Base-by-base conservation (phyloP, 768 basidiomycete species). In the Macrocybe gigantea region DNA sequence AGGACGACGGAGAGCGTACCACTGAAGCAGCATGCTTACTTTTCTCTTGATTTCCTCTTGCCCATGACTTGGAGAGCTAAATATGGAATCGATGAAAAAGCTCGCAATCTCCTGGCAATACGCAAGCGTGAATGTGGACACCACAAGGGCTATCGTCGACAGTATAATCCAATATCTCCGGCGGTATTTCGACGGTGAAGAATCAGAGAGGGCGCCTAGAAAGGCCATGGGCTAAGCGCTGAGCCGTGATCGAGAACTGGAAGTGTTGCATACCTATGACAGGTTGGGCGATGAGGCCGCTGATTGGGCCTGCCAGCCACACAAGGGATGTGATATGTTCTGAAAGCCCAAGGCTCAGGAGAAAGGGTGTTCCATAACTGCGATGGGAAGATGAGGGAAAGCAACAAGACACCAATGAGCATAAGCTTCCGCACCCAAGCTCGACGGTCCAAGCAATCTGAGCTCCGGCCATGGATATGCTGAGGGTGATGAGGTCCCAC, bases 371-470 rank as follows among this genome's bases (percentile, higher is more conserved):
- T 34, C 95, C 95, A 58, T 95, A 96, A 63, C 95, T 96, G 56
- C 44, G 44, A 49, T 13, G n/a, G 14, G 41, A 37, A 49, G 49
- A 43, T 51, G 35, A 55, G 57, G 45, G 22, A 22, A 22, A 4
- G 22, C 1, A 22, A 22, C 22, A 22, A 22, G 22, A 4, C 22
- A 22, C 4, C 22, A 4, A 4, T 22, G 33, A 30, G 55, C 11
- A 31, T 41, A 14, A 41, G 38, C 15, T 34, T 41, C 67, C 85
- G 54, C 59, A 93, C 92, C 91, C 92, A 22, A 94, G 79, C 61
- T 95, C 93, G 3, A 96, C 87, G 1, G 93, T 95, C 94, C 94
- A 97, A 1, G 91, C 87, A 22, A 97, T 83, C 68, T 96, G 90
- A 5, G 88, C 90, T 11, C 95, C 95, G 38, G 83, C 92, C 88